phyloP scores from a whole-genome alignment of 805 yeast species.

The Candida lessepsii region DNA sequence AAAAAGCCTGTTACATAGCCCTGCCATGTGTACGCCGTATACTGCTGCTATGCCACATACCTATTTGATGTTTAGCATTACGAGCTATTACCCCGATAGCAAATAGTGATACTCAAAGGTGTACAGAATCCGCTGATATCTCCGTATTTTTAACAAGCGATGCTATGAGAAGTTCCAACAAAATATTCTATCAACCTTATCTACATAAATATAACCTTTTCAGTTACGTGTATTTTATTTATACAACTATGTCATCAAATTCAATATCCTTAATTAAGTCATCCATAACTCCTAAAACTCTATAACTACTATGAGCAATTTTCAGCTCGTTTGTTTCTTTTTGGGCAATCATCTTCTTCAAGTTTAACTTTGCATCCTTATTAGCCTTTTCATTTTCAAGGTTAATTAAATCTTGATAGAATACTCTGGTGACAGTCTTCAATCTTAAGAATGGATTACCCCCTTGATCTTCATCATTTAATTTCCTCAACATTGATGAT shows the following conservation, averaged over 20 bases:
- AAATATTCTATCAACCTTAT: no score
- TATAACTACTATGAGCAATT: conserved; percentile 51
- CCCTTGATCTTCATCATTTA: conserved; percentile 35
- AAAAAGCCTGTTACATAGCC: no score
- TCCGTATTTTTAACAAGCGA: no score
- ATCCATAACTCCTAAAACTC: conserved; percentile 59
- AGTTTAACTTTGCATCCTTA: conserved; percentile 49
- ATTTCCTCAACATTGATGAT: conserved; percentile 54
- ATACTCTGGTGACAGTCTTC: conserved; percentile 82
- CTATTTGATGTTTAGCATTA: no score
- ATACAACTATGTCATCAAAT: conserved; percentile 24
- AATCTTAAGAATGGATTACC: conserved; percentile 87
- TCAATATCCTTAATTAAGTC: conserved; percentile 45
- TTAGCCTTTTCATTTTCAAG: conserved; percentile 61
- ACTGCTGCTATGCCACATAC: no score
- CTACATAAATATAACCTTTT: background rate
- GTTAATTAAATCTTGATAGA: conserved; percentile 59
- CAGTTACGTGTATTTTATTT: background rate
- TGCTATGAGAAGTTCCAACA: no score
- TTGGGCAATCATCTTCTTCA: conserved; percentile 38
- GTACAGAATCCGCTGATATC: no score
- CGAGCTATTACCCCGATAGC: no score
- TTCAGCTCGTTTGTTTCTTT: conserved; percentile 44
- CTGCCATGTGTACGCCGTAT: no score
- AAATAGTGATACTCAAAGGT: no score